phyloP scores from a whole-genome alignment of 257 asterid genomes.

The Linaria vulgaris region DNA sequence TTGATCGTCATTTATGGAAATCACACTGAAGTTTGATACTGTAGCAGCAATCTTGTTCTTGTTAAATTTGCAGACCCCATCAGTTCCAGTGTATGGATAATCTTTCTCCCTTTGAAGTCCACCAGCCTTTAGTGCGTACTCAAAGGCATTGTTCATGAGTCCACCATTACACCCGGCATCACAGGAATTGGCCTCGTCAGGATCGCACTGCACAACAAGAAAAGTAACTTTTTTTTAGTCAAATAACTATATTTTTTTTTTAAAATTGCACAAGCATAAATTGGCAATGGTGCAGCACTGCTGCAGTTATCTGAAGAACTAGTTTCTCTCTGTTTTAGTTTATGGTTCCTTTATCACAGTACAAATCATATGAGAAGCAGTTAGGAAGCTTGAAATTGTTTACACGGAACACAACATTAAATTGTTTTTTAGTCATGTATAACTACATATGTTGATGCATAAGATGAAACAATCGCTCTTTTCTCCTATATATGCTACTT shows the following conservation, averaged over 20 bases:
- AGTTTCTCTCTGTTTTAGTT: too few species aligned
- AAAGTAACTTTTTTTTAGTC: neutral
- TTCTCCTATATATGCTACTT: too few species aligned
- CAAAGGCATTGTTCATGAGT: constrained; percentile 84
- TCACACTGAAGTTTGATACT: constrained; percentile 77
- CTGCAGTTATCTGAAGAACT: too few species aligned
- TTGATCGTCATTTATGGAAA: constrained; percentile 67
- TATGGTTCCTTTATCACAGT: too few species aligned
- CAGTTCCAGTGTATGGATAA: constrained; percentile 73
- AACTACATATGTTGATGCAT: too few species aligned
- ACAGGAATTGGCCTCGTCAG: constrained; percentile 56
- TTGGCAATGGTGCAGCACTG: neutral
- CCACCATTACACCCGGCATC: constrained; percentile 91
- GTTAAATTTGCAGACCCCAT: constrained; percentile 69
- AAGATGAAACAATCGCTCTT: too few species aligned
- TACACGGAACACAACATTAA: too few species aligned
- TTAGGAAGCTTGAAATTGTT: too few species aligned
- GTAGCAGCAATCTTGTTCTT: constrained; percentile 58
- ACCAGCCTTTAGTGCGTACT: constrained; percentile 71
- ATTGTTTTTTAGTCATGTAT: too few species aligned
- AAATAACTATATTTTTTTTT: neutral
- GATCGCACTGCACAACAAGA: constrained; percentile 61
- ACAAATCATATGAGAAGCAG: too few species aligned
- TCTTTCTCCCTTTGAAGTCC: constrained; percentile 74
- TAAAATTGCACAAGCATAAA: neutral